These are phyloP conservation scores for Penicillium occitanis DNA, from an alignment of 2,329 filamentous ascomycete genomes.

Conservation along the genomic window DNA sequence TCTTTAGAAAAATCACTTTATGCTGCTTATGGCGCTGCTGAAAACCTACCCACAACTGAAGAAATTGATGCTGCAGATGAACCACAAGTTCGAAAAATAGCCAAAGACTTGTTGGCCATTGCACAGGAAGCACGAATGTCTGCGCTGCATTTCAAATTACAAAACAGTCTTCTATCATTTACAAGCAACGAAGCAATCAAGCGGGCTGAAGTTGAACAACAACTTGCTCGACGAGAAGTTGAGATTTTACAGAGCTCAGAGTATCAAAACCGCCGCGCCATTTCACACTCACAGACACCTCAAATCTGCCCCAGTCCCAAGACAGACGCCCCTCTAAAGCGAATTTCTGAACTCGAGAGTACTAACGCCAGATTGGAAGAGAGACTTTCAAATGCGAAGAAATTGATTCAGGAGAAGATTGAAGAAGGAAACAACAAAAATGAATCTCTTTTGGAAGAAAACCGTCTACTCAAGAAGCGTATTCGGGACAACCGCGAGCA, in stretches of 20 bases:
- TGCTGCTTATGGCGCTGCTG: slow-evolving; percentile 43
- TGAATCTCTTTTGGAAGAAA: slow-evolving; percentile 69
- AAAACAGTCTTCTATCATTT: slow-evolving; percentile 79
- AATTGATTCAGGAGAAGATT: slow-evolving; percentile 75
- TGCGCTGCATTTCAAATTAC: slow-evolving; percentile 84
- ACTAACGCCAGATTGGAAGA: slow-evolving; percentile 65
- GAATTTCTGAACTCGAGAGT: slow-evolving; percentile 65
- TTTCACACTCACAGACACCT: slow-evolving; percentile 50
- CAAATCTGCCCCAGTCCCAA: slow-evolving; percentile 47
- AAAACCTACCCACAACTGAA: slow-evolving; percentile 49
- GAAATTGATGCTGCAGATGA: slow-evolving; percentile 55
- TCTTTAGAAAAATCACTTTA: slow-evolving; percentile 42
- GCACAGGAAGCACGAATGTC: slow-evolving; percentile 74
- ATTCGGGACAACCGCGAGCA: slow-evolving; percentile 90
- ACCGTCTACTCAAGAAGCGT: slow-evolving; percentile 72
- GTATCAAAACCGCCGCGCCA: slow-evolving; percentile 61
- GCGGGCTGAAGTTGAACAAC: slow-evolving; percentile 84
- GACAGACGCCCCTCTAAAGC: slow-evolving; percentile 59
- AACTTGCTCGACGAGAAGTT: slow-evolving; percentile 85
- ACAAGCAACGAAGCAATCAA: slow-evolving; percentile 83
- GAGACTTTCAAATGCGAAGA: slow-evolving; percentile 71
- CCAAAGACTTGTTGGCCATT: slow-evolving; percentile 54
- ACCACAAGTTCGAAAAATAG: slow-evolving; percentile 55
- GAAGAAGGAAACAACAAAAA: slow-evolving; percentile 75
- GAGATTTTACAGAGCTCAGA: slow-evolving; percentile 77